Base-by-base conservation (phyloP, 768 basidiomycete species). In the Lactarius deliciosus region DNA sequence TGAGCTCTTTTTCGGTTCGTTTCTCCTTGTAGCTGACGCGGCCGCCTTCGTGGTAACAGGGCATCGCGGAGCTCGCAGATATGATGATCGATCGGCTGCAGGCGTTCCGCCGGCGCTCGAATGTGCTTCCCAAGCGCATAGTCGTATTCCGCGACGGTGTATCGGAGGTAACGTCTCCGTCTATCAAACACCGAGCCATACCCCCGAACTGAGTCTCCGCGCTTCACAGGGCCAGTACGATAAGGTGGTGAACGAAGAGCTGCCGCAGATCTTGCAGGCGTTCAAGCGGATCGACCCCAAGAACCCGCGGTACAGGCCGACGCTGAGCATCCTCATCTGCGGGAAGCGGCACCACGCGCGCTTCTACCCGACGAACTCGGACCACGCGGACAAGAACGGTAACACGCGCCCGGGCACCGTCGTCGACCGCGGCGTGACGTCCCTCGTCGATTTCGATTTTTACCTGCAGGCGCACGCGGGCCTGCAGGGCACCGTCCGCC, bases 351-450 rank as follows among this genome's bases (percentile, higher is more conserved):
- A 88, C 70, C 84, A 87, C 70, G 83, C 86, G 5, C 82, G 81
- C 75, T 86, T 87, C 74, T 91, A 80, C 74, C 81, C 90, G 0
- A 82, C 84, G 0, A 74, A 81, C 28, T 78, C 80, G 1, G 72
- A 79, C 5, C 71, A 79, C 53, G 87, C 83, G 2, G 85, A 86
- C 70, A 79, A 74, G 62, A 91, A 89, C 64, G 91, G 91, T 0
- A 93, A 94, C 71, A 90, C 91, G 0, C 81, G 80, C 3, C 88
- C 92, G 0, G 92, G 92, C 2, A 92, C 92, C 0, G 85, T 94
- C 5, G 86, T 92, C 13, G 92, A 94, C 74, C 83, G 83, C 72
- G 92, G 92, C 5, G 79, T 93, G 43, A 92, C 92, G 2, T 84
- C 45, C 59, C 56, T 77, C 36, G 77, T 76, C 67, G 72, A 72